A percentile compares a stretch with the other conserved stretches of the same genome.
Conservation (phyloP, 2,329 filamentous ascomycete species). For the Scytalidium lignicola region DNA sequence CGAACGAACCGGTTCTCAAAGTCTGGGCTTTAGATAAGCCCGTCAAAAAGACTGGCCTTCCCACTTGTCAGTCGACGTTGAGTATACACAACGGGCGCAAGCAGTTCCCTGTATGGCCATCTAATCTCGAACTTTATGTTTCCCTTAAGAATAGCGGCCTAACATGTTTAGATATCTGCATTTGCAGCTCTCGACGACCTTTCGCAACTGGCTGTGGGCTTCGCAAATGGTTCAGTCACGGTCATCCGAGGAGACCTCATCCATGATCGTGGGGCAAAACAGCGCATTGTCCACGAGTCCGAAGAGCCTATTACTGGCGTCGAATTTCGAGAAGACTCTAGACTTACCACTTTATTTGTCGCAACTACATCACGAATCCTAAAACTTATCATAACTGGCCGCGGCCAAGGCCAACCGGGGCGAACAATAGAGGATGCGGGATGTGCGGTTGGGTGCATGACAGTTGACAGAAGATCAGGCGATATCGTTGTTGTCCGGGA, state of each 20-base stretch:
- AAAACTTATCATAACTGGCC: slow-evolving; percentile 79
- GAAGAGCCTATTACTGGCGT: slow-evolving; percentile 95
- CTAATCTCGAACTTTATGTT: neutral
- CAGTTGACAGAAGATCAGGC: slow-evolving; percentile 70
- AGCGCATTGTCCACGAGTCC: slow-evolving; percentile 92
- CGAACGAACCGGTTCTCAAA: slow-evolving; percentile 81
- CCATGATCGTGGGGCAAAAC: slow-evolving; percentile 89
- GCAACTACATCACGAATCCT: slow-evolving; percentile 85
- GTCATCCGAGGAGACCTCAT: slow-evolving; percentile 91
- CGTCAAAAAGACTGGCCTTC: slow-evolving; percentile 88
- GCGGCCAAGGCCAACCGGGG: slow-evolving; percentile 83
- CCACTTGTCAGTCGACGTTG: slow-evolving; percentile 81
- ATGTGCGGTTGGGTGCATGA: slow-evolving; percentile 94
- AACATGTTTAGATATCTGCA: slow-evolving; percentile 64
- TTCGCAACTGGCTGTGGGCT: slow-evolving; percentile 89
- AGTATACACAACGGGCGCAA: slow-evolving; percentile 85
- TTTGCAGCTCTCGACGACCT: slow-evolving; percentile 85
- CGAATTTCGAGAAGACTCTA: slow-evolving; percentile 59
- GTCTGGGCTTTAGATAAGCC: slow-evolving; percentile 96
- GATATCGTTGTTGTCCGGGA: slow-evolving; percentile 90
- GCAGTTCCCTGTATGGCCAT: slow-evolving; percentile 71
- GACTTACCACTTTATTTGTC: slow-evolving; percentile 76
- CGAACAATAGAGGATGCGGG: slow-evolving; percentile 85
- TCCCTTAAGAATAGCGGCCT: slow-evolving; percentile 1
- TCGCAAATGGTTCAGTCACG: slow-evolving; percentile 91